These are phyloP conservation scores for Sphenostylis stenocarpa DNA, from an alignment of 306 rosid species.

Conservation along the genomic window DNA sequence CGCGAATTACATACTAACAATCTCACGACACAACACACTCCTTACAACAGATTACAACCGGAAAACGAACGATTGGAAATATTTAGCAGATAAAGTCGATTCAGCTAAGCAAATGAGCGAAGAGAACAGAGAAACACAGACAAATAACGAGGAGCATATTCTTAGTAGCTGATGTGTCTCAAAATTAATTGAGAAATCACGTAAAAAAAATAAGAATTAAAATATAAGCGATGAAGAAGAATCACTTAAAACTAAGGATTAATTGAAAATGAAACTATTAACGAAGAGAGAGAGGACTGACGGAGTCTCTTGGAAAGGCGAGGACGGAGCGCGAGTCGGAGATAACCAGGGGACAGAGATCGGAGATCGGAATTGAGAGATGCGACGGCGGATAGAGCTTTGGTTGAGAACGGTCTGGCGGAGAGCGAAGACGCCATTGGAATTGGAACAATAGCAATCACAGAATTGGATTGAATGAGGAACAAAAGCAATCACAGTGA, in stretches of 20 bases:
- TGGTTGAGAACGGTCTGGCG: conserved; percentile 63
- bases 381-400: conserved; percentile 46
- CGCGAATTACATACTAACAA: not conserved
- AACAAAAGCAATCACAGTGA: not conserved
- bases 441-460: not conserved
- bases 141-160: not conserved
- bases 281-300: conserved; percentile 39
- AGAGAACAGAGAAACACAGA: not conserved
- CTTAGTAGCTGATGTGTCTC: not conserved
- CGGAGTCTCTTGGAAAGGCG: conserved; percentile 64
- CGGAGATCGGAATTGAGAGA: conserved; percentile 53
- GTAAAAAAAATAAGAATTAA: not conserved
- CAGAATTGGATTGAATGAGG: not conserved
- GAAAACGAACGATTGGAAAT: not conserved
- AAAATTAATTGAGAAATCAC: not conserved
- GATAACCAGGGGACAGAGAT: conserved; percentile 49
- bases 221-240: not conserved
- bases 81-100: not conserved
- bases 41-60: not conserved
- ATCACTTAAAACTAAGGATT: not conserved
- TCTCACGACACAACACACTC: not conserved
- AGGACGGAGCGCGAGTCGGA: conserved; percentile 49
- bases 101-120: not conserved
- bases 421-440: conserved; percentile 78
- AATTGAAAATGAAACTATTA: not conserved